These are phyloP conservation scores for Aspergillus kassunensis DNA, from an alignment of 495 filamentous ascomycete species.

Conservation along the genomic window DNA sequence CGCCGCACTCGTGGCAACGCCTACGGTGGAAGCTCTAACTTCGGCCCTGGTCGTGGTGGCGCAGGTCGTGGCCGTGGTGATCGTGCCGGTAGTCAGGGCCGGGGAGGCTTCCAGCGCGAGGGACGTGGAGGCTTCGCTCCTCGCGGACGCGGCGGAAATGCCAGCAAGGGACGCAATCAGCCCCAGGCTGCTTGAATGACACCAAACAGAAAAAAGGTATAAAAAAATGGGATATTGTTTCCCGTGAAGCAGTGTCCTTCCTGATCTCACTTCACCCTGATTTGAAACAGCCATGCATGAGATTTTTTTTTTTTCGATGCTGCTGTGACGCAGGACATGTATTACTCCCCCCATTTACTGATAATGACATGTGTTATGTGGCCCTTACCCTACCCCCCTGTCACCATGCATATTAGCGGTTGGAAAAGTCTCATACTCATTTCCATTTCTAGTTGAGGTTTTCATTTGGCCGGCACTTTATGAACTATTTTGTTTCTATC, in stretches of 20 bases:
- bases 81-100: slow-evolving; percentile 60
- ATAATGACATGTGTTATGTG: slow-evolving; percentile 51
- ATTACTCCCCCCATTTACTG: slow-evolving; percentile 42
- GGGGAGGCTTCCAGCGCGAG: slow-evolving; percentile 64
- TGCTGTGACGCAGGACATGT: slow-evolving; percentile 33
- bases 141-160: slow-evolving; percentile 52
- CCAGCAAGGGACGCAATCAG: slow-evolving; percentile 48
- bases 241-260: slow-evolving; percentile 7
- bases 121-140: slow-evolving; percentile 53
- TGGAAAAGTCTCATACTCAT: slow-evolving; percentile 41
- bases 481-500: slow-evolving; percentile 19
- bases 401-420: slow-evolving; percentile 50
- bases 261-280: slow-evolving; percentile 22
- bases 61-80: slow-evolving; percentile 64
- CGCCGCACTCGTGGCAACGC: slow-evolving; percentile 71
- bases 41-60: slow-evolving; percentile 54
- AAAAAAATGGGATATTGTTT: not conserved
- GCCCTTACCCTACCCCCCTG: slow-evolving; percentile 20
- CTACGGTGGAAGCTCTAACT: slow-evolving; percentile 57
- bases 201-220: slow-evolving; percentile 7
- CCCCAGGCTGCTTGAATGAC: slow-evolving; percentile 42
- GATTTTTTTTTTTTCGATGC: slow-evolving; percentile 11
- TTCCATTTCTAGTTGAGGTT: slow-evolving; percentile 33
- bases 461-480: slow-evolving; percentile 18
- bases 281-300: slow-evolving; percentile 11